Evolutionary conservation across 1,284 basidiomycete species (phyloP).

Genomic region (Malassezia caprae): DNA sequence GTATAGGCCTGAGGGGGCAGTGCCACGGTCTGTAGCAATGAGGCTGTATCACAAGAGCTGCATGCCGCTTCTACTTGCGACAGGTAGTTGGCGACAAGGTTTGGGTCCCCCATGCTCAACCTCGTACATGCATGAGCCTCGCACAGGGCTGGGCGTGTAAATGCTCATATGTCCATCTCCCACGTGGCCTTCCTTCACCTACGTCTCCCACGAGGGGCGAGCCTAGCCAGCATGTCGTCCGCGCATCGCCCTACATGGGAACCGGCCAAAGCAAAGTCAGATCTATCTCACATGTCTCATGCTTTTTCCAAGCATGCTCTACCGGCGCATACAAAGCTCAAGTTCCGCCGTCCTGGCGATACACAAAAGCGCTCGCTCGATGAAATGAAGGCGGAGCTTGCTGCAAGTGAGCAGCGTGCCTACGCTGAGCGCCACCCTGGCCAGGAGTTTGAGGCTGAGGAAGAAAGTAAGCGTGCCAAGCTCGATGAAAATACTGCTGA

Average conservation of each 20-base stretch:
- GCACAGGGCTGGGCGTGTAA: background rate
- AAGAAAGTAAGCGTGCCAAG: constrained; percentile 14
- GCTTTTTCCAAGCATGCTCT: constrained; percentile 18
- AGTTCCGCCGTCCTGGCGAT: constrained; percentile 35
- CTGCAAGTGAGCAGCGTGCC: constrained; percentile 22
- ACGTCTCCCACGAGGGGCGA: background rate
- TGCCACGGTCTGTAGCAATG: background rate
- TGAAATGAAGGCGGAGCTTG: constrained; percentile 37
- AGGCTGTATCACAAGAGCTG: background rate
- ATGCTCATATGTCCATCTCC: background rate
- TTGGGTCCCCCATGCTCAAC: background rate
- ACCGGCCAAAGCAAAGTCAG: constrained; percentile 30
- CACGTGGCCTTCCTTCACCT: constrained; percentile 1
- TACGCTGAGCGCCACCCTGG: constrained; percentile 5
- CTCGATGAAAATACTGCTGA: constrained; percentile 11
- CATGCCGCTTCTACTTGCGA: background rate
- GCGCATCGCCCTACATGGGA: constrained; percentile 45
- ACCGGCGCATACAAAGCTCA: constrained; percentile 39
- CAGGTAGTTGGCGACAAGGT: background rate
- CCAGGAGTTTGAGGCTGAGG: constrained; percentile 12
- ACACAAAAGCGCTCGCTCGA: constrained; percentile 14
- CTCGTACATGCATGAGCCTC: background rate
- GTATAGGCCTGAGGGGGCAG: background rate
- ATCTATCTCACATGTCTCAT: constrained; percentile 24
- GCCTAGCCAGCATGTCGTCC: constrained; percentile 25